Percentiles rank a stretch among this genome's conserved stretches.
Evolutionary conservation across 176 grass and related monocot genomes (phyloP).

Genomic region (Carex cristatella): DNA sequence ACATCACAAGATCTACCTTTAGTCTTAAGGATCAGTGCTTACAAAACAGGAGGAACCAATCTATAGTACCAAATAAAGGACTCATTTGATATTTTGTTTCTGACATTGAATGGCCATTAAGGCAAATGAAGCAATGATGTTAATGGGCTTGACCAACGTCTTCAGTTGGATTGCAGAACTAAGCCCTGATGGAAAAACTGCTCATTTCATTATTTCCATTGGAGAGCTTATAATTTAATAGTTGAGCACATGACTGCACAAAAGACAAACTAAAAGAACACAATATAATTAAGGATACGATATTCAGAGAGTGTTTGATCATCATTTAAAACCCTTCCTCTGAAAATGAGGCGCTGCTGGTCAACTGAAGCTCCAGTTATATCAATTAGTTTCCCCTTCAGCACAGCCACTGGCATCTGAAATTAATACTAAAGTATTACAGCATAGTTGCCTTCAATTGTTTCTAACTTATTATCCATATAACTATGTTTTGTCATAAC

Average conservation of each 20-base stretch:
- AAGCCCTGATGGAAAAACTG: not conserved
- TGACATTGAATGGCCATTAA: not conserved
- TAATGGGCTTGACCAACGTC: not conserved
- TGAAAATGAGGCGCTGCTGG: constrained; percentile 78
- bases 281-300: constrained; percentile 60
- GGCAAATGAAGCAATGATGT: not conserved
- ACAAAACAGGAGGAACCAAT: not conserved
- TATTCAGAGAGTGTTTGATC: constrained; percentile 76
- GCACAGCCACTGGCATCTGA: constrained; percentile 46
- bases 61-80: not conserved
- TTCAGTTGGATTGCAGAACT: not conserved
- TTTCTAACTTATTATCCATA: not conserved
- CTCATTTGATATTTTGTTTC: not conserved
- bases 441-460: constrained; percentile 5
- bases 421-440: constrained; percentile 11
- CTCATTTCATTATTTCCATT: not conserved
- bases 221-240: not conserved
- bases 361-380: constrained; percentile 58
- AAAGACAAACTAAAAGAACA: not conserved
- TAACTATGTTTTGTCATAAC: not conserved
- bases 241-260: not conserved
- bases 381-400: constrained; percentile 67
- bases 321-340: constrained; percentile 88
- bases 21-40: not conserved
- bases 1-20: not conserved